phyloP scores from a whole-genome alignment of 768 basidiomycete genomes.

The Leccinellum luteum region DNA sequence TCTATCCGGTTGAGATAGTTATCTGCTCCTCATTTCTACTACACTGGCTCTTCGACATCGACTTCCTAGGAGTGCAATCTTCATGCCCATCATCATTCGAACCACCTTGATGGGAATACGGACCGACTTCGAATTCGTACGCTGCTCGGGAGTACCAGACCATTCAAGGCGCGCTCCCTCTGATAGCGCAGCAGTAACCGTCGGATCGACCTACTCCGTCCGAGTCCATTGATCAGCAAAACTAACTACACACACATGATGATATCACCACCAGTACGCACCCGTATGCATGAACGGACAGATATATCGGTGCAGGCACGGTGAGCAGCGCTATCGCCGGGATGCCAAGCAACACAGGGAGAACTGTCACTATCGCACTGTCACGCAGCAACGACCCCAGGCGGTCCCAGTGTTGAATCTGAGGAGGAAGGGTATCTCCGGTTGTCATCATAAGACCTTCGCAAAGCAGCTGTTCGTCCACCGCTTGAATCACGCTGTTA shows the following conservation, averaged over 20 bases:
- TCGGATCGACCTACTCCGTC: neutral
- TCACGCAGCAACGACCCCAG: neutral
- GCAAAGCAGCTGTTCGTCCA: neutral
- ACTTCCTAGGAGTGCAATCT: too few species aligned
- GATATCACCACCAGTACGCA: neutral
- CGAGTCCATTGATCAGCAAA: neutral
- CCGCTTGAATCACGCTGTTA: neutral
- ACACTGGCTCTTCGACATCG: too few species aligned
- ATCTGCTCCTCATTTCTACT: too few species aligned
- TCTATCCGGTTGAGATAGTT: too few species aligned
- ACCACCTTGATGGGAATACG: too few species aligned
- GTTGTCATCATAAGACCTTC: neutral
- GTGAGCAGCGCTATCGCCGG: neutral
- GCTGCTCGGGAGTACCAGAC: too few species aligned
- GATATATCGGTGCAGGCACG: neutral
- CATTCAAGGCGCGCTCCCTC: neutral
- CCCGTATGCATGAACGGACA: neutral
- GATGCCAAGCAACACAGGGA: conserved; percentile 1
- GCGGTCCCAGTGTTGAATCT: neutral
- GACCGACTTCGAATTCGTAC: too few species aligned
- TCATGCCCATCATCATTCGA: too few species aligned
- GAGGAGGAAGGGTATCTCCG: neutral
- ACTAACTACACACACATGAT: neutral
- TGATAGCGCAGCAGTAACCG: neutral
- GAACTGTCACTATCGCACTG: neutral